Base-by-base conservation (phyloP, 2,329 filamentous ascomycete genomes). In the Paradendryphiella salina region DNA sequence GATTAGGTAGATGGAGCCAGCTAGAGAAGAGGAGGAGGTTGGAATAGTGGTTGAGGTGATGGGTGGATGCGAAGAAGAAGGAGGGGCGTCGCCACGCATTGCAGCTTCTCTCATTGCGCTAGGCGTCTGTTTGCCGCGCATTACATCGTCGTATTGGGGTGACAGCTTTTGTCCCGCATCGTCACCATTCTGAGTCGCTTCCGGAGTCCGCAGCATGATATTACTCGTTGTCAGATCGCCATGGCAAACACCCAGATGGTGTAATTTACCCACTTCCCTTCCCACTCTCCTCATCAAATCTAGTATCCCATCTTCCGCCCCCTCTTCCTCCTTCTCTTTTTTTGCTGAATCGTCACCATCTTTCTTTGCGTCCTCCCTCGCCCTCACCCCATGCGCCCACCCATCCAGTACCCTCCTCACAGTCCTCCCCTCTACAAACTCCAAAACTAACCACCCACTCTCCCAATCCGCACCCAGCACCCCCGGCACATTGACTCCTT, bases 211-310 rank as follows among this genome's bases (percentile, higher is more conserved):
- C 60, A 97, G 71, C 87, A 99, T 96, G 77, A 99, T 81, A 75
- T 99, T 99, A 76, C 92, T 96, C 57, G 92, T 99, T 54, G 94
- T 99, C 76, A 99, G 75, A 76, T 99, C 94, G 33, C 94, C 94
- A 76, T 99, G 94, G 52, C 96, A 85, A 48, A 97, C 83, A 13
- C 93, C 93, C n/a, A 85, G 81, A 46, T 81, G 82, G 78, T 99
- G 94, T 78, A 99, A 77, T 46, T 73, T 80, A 6, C 88, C 91
- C 13, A 96, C 82, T 2, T 86, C 85, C 4, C 71, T 67, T 1
- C 90, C 92, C 52, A 96, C 85, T 57, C 82, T 79, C 38, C 79
- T 75, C 83, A 96, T 85, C 54, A 96, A 75, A 3, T 68, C 71
- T 31, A 73, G 37, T 23, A 69, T 72, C 11, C 73, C 70, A 29